Evolutionary conservation across 495 filamentous ascomycete species (phyloP).

Genomic region (Talaromyces proteolyticus): DNA sequence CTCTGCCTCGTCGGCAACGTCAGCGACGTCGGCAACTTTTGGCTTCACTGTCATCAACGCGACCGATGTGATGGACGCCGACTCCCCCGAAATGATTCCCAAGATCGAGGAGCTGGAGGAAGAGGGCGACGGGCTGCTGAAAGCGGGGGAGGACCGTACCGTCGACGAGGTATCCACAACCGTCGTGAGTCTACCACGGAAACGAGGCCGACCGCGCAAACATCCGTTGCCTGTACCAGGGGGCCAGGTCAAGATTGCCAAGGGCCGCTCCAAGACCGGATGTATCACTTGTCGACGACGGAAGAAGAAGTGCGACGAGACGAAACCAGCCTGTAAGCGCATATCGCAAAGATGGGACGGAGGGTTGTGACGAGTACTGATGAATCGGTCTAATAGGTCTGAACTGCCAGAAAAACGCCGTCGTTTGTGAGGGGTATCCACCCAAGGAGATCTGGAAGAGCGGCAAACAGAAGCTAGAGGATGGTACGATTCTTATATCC

Average conservation of each 20-base stretch:
- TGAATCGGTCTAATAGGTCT: slow-evolving; percentile 46
- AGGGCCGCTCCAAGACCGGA: slow-evolving; percentile 89
- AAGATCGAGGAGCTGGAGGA: slow-evolving; percentile 44
- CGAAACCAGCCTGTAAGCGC: slow-evolving; percentile 67
- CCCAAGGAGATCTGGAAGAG: slow-evolving; percentile 83
- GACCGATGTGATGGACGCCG: slow-evolving; percentile 12
- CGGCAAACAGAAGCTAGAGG: slow-evolving; percentile 68
- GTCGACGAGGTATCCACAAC: slow-evolving; percentile 12
- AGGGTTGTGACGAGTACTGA: slow-evolving; percentile 1
- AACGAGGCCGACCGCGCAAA: slow-evolving; percentile 79
- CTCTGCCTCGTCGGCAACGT: slow-evolving; percentile 6
- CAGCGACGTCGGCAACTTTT: slow-evolving; percentile 8
- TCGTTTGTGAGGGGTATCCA: slow-evolving; percentile 90
- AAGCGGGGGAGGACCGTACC: slow-evolving; percentile 25
- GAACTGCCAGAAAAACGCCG: slow-evolving; percentile 91
- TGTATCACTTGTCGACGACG: slow-evolving; percentile 87
- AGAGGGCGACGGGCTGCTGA: slow-evolving; percentile 25
- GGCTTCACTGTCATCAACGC: slow-evolving; percentile 10
- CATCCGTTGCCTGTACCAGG: slow-evolving; percentile 59
- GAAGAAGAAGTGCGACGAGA: slow-evolving; percentile 97
- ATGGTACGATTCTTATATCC: slow-evolving; percentile 46
- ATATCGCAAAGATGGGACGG: not conserved
- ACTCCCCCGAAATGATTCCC: slow-evolving; percentile 12
- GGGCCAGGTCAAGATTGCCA: slow-evolving; percentile 61
- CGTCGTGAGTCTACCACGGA: slow-evolving; percentile 36